phyloP scores from a whole-genome alignment of 2,329 filamentous ascomycete species.

The Stemphylium beticola region DNA sequence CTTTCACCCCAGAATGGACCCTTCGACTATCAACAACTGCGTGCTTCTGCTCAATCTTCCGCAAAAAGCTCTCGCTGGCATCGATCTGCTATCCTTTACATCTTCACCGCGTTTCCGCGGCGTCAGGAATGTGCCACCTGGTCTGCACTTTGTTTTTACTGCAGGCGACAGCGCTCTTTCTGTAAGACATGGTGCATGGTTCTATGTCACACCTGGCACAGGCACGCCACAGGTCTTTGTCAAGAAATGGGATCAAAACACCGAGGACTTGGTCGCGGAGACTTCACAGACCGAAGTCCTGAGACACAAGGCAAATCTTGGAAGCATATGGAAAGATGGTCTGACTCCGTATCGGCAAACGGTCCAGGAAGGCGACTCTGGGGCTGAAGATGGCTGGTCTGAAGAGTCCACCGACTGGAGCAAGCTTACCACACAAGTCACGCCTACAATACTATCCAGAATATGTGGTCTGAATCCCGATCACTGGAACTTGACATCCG shows the following conservation, averaged over 20 bases:
- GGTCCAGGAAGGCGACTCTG: conserved; percentile 36
- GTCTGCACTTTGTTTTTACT: conserved; percentile 68
- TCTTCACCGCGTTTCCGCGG: conserved; percentile 67
- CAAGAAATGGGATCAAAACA: conserved; percentile 61
- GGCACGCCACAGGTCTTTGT: conserved; percentile 56
- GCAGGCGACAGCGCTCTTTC: conserved; percentile 64
- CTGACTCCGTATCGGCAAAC: conserved; percentile 57
- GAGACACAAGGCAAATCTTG: conserved; percentile 62
- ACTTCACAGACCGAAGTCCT: conserved; percentile 52
- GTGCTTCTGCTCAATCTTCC: conserved; percentile 55
- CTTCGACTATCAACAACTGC: conserved; percentile 43
- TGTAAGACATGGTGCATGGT: conserved; percentile 68
- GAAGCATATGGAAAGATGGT: conserved; percentile 61
- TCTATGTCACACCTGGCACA: conserved; percentile 55
- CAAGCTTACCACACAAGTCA: conserved; percentile 59
- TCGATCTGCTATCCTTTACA: conserved; percentile 66
- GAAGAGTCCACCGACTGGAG: conserved; percentile 62
- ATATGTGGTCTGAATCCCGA: conserved; percentile 56
- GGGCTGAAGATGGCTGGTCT: conserved; percentile 37
- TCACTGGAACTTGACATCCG: conserved; percentile 64
- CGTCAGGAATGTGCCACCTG: conserved; percentile 63
- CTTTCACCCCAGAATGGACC: conserved; percentile 44
- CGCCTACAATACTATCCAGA: conserved; percentile 56
- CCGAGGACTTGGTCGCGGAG: conserved; percentile 55
- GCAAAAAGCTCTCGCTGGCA: conserved; percentile 58